Percentiles rank a stretch among this genome's conserved stretches.
These are phyloP conservation scores for Cercospora sp. DNA, from an alignment of 2,329 filamentous ascomycete genomes.

Conservation along the genomic window DNA sequence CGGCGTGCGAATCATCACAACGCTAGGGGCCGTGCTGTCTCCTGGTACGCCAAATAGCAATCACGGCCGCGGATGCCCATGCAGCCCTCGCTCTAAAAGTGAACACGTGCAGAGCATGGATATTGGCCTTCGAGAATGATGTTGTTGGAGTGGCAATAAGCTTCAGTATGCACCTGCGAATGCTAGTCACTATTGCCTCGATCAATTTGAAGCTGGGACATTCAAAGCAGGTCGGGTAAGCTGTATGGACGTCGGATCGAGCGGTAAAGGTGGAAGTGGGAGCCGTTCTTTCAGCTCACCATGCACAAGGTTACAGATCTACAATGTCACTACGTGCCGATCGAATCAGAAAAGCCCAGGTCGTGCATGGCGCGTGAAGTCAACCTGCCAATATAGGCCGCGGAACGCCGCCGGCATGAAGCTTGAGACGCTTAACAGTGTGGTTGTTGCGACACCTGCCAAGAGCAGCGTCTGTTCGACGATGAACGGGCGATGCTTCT, in stretches of 20 bases:
- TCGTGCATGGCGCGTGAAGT: not conserved
- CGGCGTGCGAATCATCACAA: not conserved
- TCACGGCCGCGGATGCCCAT: not conserved
- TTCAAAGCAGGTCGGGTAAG: not conserved
- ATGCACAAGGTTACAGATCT: not conserved
- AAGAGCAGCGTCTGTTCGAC: not conserved
- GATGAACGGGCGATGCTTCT: not conserved
- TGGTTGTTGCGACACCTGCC: not conserved
- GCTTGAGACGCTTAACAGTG: not conserved
- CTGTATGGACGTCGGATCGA: conserved; percentile 1
- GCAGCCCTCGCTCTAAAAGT: not conserved
- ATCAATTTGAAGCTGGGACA: not conserved
- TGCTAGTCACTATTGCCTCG: not conserved
- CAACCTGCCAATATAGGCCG: not conserved
- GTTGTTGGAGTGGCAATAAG: not conserved
- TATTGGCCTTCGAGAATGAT: not conserved
- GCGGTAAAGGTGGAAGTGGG: not conserved
- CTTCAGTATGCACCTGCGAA: not conserved
- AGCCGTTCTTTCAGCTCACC: not conserved
- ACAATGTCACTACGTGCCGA: not conserved
- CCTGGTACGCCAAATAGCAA: not conserved
- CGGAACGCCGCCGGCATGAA: not conserved
- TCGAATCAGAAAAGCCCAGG: conserved; percentile 1
- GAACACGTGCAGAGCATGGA: not conserved
- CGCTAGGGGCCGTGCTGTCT: not conserved